Conservation (phyloP, 2,329 filamentous ascomycete genomes). For the Paracamarosporium sp. region DNA sequence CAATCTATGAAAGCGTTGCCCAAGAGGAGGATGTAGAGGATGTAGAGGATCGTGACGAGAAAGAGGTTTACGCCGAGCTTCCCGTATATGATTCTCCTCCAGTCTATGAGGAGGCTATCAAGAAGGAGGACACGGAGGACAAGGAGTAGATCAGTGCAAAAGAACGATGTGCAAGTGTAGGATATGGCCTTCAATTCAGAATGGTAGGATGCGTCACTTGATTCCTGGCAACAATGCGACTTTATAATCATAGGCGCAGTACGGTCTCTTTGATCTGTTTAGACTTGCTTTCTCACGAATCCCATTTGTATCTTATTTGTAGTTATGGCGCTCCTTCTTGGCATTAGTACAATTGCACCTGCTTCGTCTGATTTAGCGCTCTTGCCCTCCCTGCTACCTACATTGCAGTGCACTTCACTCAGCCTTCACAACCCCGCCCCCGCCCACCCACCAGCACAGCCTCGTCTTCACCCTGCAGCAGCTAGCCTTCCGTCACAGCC, state of each 20-base stretch:
- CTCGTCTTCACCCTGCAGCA: not conserved
- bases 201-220: not conserved
- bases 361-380: too few species aligned
- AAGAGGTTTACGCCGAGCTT: conserved; percentile 41
- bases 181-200: not conserved
- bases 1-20: conserved; percentile 40
- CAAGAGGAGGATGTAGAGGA: conserved; percentile 38
- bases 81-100: conserved; percentile 47
- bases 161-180: not conserved
- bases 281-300: not conserved
- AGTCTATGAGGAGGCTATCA: conserved; percentile 43
- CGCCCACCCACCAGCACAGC: not conserved
- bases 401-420: not conserved
- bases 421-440: not conserved
- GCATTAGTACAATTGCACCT: not conserved
- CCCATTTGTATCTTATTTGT: not conserved
- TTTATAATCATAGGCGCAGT: not conserved
- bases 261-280: not conserved
- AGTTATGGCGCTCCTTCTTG: not conserved
- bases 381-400: not conserved
- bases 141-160: conserved; percentile 21
- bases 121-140: conserved; percentile 40
- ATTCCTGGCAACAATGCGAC: not conserved
- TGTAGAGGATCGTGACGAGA: conserved; percentile 29
- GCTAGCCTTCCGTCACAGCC: not conserved